Evolutionary conservation across 2,329 filamentous ascomycete genomes (phyloP).

Genomic region (Sclerotiophoma versabilis): DNA sequence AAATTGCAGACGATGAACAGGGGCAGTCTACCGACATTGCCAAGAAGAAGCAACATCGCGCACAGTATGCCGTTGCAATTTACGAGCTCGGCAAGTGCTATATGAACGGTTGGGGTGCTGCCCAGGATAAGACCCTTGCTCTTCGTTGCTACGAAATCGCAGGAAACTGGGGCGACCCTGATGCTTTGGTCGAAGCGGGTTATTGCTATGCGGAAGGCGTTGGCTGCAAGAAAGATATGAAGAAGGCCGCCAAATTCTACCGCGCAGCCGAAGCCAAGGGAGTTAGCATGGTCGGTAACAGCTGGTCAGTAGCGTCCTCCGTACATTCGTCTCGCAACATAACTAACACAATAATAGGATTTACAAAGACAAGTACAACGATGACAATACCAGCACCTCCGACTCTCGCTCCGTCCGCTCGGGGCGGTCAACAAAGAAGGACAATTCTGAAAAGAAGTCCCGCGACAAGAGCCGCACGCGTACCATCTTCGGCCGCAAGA

Average conservation of each 20-base stretch:
- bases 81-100: constrained; percentile 97
- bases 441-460: constrained; percentile 63
- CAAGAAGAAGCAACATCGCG: constrained; percentile 83
- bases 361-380: constrained; percentile 91
- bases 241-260: constrained; percentile 91
- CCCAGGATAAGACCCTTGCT: constrained; percentile 87
- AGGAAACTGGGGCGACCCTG: constrained; percentile 91
- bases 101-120: constrained; percentile 97
- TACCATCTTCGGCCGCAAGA: constrained; percentile 73
- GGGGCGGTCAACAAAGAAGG: constrained; percentile 54
- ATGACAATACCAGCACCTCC: constrained; percentile 38
- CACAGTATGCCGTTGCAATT: constrained; percentile 92
- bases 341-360: constrained; percentile 68
- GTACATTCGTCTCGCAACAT: background rate
- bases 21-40: constrained; percentile 69
- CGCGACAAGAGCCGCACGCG: constrained; percentile 79
- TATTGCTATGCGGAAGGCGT: constrained; percentile 96
- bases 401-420: constrained; percentile 55
- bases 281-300: constrained; percentile 97
- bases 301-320: constrained; percentile 76
- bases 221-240: constrained; percentile 94
- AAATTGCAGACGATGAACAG: constrained; percentile 80
- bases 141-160: constrained; percentile 96
- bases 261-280: constrained; percentile 89
- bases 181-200: constrained; percentile 91